Evolutionary conservation across 2,329 filamentous ascomycete genomes (phyloP), one percentile per base, ranked within the genome.

Genomic region (Blastomyces percursus): DNA sequence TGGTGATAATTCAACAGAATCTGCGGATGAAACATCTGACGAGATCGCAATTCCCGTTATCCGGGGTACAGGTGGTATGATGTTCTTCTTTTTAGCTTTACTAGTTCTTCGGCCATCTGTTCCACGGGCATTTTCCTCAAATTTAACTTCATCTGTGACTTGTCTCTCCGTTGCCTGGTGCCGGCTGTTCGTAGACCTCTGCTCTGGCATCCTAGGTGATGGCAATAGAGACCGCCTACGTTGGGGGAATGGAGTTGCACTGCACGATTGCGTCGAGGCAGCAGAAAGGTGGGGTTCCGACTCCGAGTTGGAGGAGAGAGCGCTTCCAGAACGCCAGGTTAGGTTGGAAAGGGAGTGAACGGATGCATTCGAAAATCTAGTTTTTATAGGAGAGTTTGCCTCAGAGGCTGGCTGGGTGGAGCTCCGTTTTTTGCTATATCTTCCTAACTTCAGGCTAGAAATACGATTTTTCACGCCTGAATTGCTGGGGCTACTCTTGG

Each of bases 381-480:
- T 56, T 24, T 46, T 44, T 24, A 48, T 56, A 19, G 62, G 54
- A 27, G 50, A 51, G 4, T 54, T 52, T 27, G 44, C 21, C 21
- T 32, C n/a, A 14, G 55, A 24, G 21, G 61, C 55, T 38, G 61
- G 19, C 11, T n/a, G 58, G 19, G 58, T 59, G n/a, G 65, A 65
- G 40, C 52, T 59, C 21, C 65, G 59, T n/a, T 42, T 40, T 30
- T 62, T 61, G 11, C 61, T 56, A 19, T 64, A 57, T 50, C 61
- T 63, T 55, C 24, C 61, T 14, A 42, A 62, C 44, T 61, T 63
- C n/a, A 65, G 24, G 2, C 57, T 44, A 19, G 62, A 50, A 19
- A 66, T 52, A 21, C 62, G 56, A 30, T 48, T 57, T 42, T 62
- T 66, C 16, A 58, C 6, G 19, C 27, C 35, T 19, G 7, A 24